A percentile compares a stretch with the other conserved stretches of the same genome.
Conservation (phyloP, 257 asterid species). For the Penstemon davidsonii region DNA sequence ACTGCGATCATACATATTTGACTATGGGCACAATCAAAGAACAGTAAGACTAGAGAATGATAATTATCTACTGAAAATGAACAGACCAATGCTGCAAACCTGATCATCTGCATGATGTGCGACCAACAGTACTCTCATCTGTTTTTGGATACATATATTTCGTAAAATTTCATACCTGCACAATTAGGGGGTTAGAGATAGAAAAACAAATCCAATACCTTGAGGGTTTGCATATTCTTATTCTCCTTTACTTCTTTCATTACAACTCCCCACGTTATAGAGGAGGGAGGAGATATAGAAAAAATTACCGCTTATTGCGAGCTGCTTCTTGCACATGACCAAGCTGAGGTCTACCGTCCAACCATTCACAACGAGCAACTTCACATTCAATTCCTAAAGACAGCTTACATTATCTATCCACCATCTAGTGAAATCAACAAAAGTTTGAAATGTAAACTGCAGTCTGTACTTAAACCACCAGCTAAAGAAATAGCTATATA, state of each 20-base stretch:
- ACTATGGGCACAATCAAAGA: conserved; percentile 8
- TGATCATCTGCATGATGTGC: conserved; percentile 99
- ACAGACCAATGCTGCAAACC: conserved; percentile 43
- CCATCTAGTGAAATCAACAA: conserved; percentile 32
- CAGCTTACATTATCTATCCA: conserved; percentile 49
- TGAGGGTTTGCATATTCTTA: conserved; percentile 3
- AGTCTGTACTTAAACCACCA: conserved; percentile 14
- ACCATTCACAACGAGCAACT: conserved; percentile 78
- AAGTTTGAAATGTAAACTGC: conserved; percentile 26
- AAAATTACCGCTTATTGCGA: conserved; percentile 70
- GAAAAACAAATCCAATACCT: neutral
- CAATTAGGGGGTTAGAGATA: conserved; percentile 4
- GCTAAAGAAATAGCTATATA: conserved; percentile 19
- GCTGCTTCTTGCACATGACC: conserved; percentile 96
- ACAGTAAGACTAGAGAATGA: neutral
- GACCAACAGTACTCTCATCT: conserved; percentile 58
- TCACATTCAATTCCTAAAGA: conserved; percentile 85
- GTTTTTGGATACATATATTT: conserved; percentile 52
- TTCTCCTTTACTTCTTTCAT: neutral
- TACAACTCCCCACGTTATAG: neutral
- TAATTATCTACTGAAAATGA: neutral
- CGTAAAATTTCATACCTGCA: conserved; percentile 73
- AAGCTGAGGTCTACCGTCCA: conserved; percentile 67
- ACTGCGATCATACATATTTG: conserved; percentile 3
- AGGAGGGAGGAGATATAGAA: neutral